Evolutionary conservation across 2,329 filamentous ascomycete species (phyloP), one percentile per base, ranked within the genome.

Genomic region (Alternaria dauci): DNA sequence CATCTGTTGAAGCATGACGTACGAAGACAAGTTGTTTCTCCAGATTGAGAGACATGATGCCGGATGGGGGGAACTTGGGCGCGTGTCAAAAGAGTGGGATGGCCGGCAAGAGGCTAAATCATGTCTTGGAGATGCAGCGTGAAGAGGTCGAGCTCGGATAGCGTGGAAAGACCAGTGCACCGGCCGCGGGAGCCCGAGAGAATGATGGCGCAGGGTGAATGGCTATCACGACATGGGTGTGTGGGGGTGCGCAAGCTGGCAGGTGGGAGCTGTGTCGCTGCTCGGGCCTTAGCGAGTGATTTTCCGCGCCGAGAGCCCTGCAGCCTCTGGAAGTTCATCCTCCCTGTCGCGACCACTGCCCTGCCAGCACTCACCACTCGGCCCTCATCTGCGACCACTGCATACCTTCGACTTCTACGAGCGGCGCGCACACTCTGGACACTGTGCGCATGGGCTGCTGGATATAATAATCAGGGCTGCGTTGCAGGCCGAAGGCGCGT

Each of bases 11-110:
- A 39, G 59, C 55, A 63, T 59, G 70, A 80, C 90, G 79, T 87
- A 95, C 92, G 81, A 94, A 94, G 79, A 87, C 88, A 72, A 95
- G 84, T 76, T 94, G 92, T 77, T 88, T 91, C 82, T 95, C 92
- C 53, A 95, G 85, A 74, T 94, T 89, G 73, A 95, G 86, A 58
- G 82, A 81, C 82, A 84, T 84, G 68, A 58, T 74, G 70, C 65
- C 69, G 61, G 66, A 71, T 74, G 69, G 66, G 69, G 66, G 70
- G 70, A 68, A 63, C 62, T 59, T 63, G 67, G 57, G 66, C 63
- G 66, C 62, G 62, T 63, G 67, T 74, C 68, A 71, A 70, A 66
- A 25, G 68, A 68, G 57, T 62, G 52, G 42, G 62, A 59, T 52
- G 64, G 60, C 64, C 26, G 70, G 55, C 62, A 69, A 53, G 26